Percentiles rank a stretch among this genome's conserved stretches.
Evolutionary conservation across 208 protist genomes (phyloP).

Genomic region (Leishmania gerbilli): DNA sequence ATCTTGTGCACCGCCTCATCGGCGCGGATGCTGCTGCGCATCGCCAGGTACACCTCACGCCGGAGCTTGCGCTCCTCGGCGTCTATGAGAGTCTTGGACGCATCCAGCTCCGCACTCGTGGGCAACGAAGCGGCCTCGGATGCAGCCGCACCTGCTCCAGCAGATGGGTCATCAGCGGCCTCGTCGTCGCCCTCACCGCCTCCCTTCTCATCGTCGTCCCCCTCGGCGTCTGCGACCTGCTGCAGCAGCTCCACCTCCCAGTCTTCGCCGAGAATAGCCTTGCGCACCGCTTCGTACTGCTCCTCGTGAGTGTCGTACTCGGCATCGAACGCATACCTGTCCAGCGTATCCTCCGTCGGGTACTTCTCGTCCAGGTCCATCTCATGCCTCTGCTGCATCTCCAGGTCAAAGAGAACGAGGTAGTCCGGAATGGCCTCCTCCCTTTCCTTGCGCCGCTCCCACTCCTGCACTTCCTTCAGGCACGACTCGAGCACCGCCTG

Average conservation of each 20-base stretch:
- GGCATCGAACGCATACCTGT: slow-evolving; percentile 94
- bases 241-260: slow-evolving; percentile 82
- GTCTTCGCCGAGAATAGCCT: slow-evolving; percentile 93
- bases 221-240: slow-evolving; percentile 57
- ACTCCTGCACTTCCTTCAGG: slow-evolving; percentile 88
- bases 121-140: not conserved
- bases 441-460: slow-evolving; percentile 85
- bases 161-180: not conserved
- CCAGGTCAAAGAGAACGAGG: slow-evolving; percentile 93
- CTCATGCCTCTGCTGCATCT: slow-evolving; percentile 96
- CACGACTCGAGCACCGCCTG: slow-evolving; percentile 98
- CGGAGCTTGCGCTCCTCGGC: slow-evolving; percentile 90
- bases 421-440: slow-evolving; percentile 73
- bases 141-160: not conserved
- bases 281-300: slow-evolving; percentile 90
- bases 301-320: slow-evolving; percentile 95
- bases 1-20: slow-evolving; percentile 99
- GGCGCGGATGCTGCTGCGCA: slow-evolving; percentile 96
- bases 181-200: slow-evolving; percentile 23
- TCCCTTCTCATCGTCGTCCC: slow-evolving; percentile 38
- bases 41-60: slow-evolving; percentile 97
- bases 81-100: slow-evolving; percentile 41
- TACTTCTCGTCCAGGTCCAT: slow-evolving; percentile 93
- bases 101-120: slow-evolving; percentile 18
- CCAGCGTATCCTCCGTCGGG: slow-evolving; percentile 82